A percentile compares a stretch with the other conserved stretches of the same genome.
Evolutionary conservation across 768 basidiomycete species (phyloP).

Genomic region (Calocybe indica): DNA sequence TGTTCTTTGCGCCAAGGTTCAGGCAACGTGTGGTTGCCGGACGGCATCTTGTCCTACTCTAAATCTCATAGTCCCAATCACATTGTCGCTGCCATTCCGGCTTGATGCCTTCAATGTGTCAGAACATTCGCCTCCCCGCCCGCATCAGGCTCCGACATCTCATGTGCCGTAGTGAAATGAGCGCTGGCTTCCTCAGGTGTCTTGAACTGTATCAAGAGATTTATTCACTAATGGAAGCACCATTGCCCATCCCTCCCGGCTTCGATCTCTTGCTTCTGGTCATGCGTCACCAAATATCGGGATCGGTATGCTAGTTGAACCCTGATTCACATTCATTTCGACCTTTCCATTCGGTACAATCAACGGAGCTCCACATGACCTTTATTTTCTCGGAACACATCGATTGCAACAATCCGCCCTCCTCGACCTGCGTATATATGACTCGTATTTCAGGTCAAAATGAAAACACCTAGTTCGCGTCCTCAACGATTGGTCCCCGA

Average conservation of each 20-base stretch:
- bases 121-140: neutral
- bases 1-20: neutral
- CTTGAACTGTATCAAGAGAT: too few species aligned
- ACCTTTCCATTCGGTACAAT: neutral
- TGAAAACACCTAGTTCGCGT: neutral
- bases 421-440: too few species aligned
- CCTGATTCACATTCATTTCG: slow-evolving; percentile 13
- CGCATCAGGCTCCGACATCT: too few species aligned
- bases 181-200: too few species aligned
- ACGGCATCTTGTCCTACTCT: too few species aligned
- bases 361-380: neutral
- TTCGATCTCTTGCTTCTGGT: slow-evolving; percentile 9
- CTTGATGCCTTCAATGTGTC: neutral
- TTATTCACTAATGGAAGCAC: too few species aligned
- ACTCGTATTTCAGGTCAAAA: neutral
- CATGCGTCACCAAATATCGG: slow-evolving; percentile 13
- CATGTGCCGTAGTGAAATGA: too few species aligned
- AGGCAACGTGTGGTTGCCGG: slow-evolving; percentile 4
- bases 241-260: neutral
- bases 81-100: neutral
- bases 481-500: neutral
- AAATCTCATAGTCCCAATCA: too few species aligned
- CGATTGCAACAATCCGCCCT: too few species aligned
- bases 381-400: too few species aligned
- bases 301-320: slow-evolving; percentile 21